Percentiles rank a stretch among this genome's conserved stretches.
These are phyloP conservation scores for Penicillium sp. DNA, from an alignment of 2,329 filamentous ascomycete genomes.

Conservation along the genomic window DNA sequence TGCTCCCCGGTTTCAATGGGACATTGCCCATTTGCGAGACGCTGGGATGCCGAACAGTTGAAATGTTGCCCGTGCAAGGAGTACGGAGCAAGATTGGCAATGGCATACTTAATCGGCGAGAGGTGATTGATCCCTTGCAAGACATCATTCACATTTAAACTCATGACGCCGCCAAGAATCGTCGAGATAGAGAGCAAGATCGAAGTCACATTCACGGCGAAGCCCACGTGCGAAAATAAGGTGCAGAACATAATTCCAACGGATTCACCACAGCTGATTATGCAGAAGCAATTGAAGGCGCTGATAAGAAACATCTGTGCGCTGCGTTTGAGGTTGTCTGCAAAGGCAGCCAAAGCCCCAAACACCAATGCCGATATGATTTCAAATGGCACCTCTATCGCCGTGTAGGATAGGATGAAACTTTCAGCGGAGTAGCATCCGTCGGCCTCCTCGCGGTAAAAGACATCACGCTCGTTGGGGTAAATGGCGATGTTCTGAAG, in stretches of 20 bases:
- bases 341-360: slow-evolving; percentile 66
- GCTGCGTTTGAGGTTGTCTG: slow-evolving; percentile 67
- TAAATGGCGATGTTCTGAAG: slow-evolving; percentile 78
- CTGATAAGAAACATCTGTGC: slow-evolving; percentile 68
- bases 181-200: slow-evolving; percentile 72
- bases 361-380: slow-evolving; percentile 68
- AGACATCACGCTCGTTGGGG: slow-evolving; percentile 72
- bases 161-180: slow-evolving; percentile 72
- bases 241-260: slow-evolving; percentile 82
- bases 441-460: slow-evolving; percentile 77
- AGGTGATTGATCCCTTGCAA: slow-evolving; percentile 73
- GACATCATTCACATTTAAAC: slow-evolving; percentile 68
- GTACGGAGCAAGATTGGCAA: slow-evolving; percentile 69
- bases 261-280: slow-evolving; percentile 75
- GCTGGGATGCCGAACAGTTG: slow-evolving; percentile 65
- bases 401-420: slow-evolving; percentile 72
- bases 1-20: slow-evolving; percentile 69
- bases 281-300: slow-evolving; percentile 71
- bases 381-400: slow-evolving; percentile 74
- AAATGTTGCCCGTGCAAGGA: slow-evolving; percentile 66
- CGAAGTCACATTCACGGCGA: slow-evolving; percentile 73
- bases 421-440: slow-evolving; percentile 71
- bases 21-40: slow-evolving; percentile 64
- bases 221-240: slow-evolving; percentile 73
- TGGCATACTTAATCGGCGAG: slow-evolving; percentile 70